Conservation (phyloP, 805 yeast genomes). For the Suhomyces xylopsoci region DNA sequence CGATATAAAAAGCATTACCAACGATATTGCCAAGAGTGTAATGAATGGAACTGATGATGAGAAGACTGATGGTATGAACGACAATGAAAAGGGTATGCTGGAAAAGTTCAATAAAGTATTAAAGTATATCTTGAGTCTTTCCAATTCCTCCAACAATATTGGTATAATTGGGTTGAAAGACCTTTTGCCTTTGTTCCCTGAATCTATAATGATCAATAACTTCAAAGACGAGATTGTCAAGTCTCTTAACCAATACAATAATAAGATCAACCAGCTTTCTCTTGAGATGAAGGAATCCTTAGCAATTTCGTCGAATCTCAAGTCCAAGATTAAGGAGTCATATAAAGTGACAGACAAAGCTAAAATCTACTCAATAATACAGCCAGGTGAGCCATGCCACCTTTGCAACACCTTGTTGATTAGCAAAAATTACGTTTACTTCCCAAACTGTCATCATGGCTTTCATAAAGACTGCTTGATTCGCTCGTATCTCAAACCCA, state of each 20-base stretch:
- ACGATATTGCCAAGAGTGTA: conserved; percentile 10
- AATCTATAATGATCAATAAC: conserved; percentile 74
- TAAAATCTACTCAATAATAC: conserved; percentile 59
- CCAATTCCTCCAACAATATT: conserved; percentile 20
- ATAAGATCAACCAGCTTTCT: conserved; percentile 60
- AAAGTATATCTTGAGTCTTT: conserved; percentile 29
- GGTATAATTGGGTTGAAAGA: conserved; percentile 67
- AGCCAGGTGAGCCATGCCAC: conserved; percentile 82
- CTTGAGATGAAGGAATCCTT: conserved; percentile 75
- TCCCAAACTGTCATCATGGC: conserved; percentile 83
- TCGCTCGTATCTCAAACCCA: conserved; percentile 53
- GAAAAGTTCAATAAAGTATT: conserved; percentile 23
- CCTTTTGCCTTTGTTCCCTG: conserved; percentile 79
- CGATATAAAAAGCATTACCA: conserved; percentile 12
- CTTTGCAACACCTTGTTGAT: conserved; percentile 68
- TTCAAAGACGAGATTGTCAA: conserved; percentile 79
- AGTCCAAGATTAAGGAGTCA: conserved; percentile 52
- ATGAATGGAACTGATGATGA: conserved; percentile 10
- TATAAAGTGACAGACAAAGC: conserved; percentile 25
- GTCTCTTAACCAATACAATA: conserved; percentile 73
- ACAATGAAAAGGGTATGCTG: conserved; percentile 20
- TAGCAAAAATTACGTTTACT: conserved; percentile 69
- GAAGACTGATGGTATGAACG: conserved; percentile 4
- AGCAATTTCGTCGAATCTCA: conserved; percentile 54
- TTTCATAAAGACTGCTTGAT: conserved; percentile 89